Base-by-base conservation (phyloP, 129 eudicot species). In the Ambrosia artemisiifolia region DNA sequence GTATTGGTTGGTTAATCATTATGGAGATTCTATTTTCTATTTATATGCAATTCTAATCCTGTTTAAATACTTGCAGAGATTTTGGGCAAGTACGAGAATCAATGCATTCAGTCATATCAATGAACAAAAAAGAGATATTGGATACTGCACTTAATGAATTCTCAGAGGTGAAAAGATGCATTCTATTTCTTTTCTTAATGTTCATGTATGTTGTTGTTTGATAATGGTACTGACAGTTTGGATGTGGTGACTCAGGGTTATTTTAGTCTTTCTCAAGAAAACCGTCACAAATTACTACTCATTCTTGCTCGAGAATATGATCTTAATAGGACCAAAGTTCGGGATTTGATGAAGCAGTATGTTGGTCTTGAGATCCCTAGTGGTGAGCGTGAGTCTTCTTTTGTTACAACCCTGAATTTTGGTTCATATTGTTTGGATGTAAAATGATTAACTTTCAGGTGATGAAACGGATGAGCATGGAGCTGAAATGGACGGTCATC, bases 331-430 rank as follows among this genome's bases (percentile, higher is more conserved):
- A 77, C 59, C 13, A 94, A 89, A 79, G 96, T 92, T 73, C 87
- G 82, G 59, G 96, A 92, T 48, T 66, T 89, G 77, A 87, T 92
- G 94, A 92, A 87, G 88, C 98, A 89, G 65, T 89, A 89, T 80
- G 83, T 86, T 78, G 90, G 82, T 28, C 89, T 92, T 76, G 84
- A 89, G 83, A 82, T 87, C 65, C 96, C 98, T 44, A 42, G 34
- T n/a, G 85, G 96, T 87, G 75, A 80, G 83, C 55, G 96, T 87
- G 75, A 80, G 83, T 62, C 70, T 69, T 63, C 54, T 55, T 74
- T 51, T 74, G 71, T 17, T 74, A 17, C 40, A 34, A 47, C 30
- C 13, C 18, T 48, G 47, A n/a, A n/a, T 65, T 55, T 46, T 19
- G 5, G 16, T 47, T 75, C 38, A 24, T 36, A 34, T 65, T 46